Evolutionary conservation across 129 eudicot genomes (phyloP).

Genomic region (Lactuca sativa): DNA sequence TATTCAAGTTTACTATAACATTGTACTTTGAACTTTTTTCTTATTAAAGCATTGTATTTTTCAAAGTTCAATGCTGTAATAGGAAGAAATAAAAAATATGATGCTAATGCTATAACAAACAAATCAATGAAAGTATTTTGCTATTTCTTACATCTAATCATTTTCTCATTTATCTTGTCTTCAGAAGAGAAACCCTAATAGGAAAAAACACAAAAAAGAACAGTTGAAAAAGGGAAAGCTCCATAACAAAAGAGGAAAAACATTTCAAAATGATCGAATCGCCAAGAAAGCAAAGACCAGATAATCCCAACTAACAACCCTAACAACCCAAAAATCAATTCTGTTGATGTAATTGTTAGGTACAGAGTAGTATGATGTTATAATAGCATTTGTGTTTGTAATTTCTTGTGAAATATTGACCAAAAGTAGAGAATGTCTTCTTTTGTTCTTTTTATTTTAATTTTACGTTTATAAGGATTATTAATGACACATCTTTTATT

Average conservation of each 20-base stretch:
- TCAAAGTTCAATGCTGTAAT: too few species aligned
- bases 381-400: slow-evolving; percentile 8
- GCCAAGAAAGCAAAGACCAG: slow-evolving; percentile 28
- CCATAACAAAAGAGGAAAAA: slow-evolving; percentile 55
- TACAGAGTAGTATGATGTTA: slow-evolving; percentile 9
- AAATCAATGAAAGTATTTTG: too few species aligned
- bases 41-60: too few species aligned
- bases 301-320: slow-evolving; percentile 12
- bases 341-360: slow-evolving; percentile 13
- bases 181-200: slow-evolving; percentile 39
- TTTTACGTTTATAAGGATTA: too few species aligned
- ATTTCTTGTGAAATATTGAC: neutral
- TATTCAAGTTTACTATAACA: too few species aligned
- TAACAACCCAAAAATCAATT: slow-evolving; percentile 40
- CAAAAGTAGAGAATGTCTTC: too few species aligned
- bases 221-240: slow-evolving; percentile 46
- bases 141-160: too few species aligned
- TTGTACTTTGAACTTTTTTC: too few species aligned
- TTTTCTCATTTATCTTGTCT: slow-evolving; percentile 48
- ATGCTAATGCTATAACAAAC: too few species aligned
- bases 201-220: slow-evolving; percentile 29
- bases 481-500: too few species aligned
- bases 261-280: slow-evolving; percentile 33
- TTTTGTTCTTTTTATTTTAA: too few species aligned
- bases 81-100: too few species aligned